phyloP scores from a whole-genome alignment of 2,329 filamentous ascomycete genomes.

The Zopfia rhizophila region DNA sequence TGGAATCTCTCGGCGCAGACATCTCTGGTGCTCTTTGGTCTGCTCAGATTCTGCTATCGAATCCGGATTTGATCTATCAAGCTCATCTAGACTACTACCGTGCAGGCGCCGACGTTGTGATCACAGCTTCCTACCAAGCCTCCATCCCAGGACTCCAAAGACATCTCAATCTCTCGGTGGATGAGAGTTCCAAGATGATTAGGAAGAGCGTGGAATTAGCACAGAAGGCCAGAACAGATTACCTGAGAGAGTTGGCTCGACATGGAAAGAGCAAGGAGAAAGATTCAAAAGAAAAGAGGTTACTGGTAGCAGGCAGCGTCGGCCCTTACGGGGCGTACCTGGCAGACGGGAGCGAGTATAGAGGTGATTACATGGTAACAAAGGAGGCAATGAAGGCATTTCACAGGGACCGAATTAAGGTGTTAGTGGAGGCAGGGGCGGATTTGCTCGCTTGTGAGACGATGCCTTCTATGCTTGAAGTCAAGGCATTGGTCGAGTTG shows the following conservation, averaged over 20 bases:
- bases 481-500: constrained; percentile 52
- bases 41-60: constrained; percentile 52
- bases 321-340: constrained; percentile 61
- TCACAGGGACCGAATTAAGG: constrained; percentile 55
- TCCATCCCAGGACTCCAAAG: constrained; percentile 53
- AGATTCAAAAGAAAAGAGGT: constrained; percentile 6
- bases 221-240: constrained; percentile 49
- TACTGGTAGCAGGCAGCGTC: constrained; percentile 57
- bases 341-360: constrained; percentile 59
- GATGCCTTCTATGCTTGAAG: constrained; percentile 54
- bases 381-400: constrained; percentile 51
- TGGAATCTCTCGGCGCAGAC: constrained; percentile 56
- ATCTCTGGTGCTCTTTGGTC: constrained; percentile 59
- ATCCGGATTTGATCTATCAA: constrained; percentile 54
- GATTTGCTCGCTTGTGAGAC: constrained; percentile 60
- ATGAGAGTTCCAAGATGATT: constrained; percentile 50
- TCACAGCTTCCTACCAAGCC: constrained; percentile 61
- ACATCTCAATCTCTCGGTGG: constrained; percentile 47
- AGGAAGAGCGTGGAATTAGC: constrained; percentile 55
- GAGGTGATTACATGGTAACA: constrained; percentile 52
- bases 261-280: constrained; percentile 5
- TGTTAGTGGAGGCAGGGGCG: constrained; percentile 53
- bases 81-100: constrained; percentile 58
- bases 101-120: constrained; percentile 58
- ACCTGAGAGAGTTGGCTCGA: constrained; percentile 18